Evolutionary conservation across 805 yeast genomes (phyloP), one percentile per base, ranked within the genome.

Genomic region (Candida multigemmis): DNA sequence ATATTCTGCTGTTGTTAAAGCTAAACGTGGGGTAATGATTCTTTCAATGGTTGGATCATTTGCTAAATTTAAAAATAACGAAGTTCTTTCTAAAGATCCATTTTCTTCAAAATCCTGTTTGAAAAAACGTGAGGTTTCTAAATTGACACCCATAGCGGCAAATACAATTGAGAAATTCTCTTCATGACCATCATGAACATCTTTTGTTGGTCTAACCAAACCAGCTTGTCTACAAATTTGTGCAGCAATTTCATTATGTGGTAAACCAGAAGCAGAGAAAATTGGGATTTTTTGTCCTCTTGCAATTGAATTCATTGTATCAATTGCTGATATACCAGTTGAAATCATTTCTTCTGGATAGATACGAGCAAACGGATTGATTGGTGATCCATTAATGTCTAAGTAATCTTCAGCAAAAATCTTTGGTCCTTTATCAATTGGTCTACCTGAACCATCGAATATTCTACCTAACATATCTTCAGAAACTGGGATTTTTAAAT

Each of bases 201-300:
- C 99, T 67, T 91, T 91, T 21, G 98, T 93, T 49, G 99, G 99
- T 66, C 97, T 82, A 28, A 93, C 99, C 53, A 91, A 72, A 44
- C 97, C 96, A 21, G 99, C 98, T 68, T 91, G 99, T 69, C 99
- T 86, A 72, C 97, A 89, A 56, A 91, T 89, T 64, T 91, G 99
- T 23, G 99, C 99, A 35, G 99, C 99, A 65, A 91, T 89, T 63
- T 91, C 99, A 56, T 91, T 91, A 64, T 91, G 99, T 32, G 99
- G 99, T 54, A 91, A 75, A 69, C 99, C 99, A 28, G 97, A 86
- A 25, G 98, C 98, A 30, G 96, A 85, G 67, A 91, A 91, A 57
- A 91, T 93, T 30, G 99, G 99, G 56, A 91, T 91, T 68, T 91
- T 91, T 68, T 91, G 99, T 43, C 99, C 99, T 74, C 99, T 84